phyloP scores from a whole-genome alignment of 345 rosid genomes.

The Bretschneidera sinensis region DNA sequence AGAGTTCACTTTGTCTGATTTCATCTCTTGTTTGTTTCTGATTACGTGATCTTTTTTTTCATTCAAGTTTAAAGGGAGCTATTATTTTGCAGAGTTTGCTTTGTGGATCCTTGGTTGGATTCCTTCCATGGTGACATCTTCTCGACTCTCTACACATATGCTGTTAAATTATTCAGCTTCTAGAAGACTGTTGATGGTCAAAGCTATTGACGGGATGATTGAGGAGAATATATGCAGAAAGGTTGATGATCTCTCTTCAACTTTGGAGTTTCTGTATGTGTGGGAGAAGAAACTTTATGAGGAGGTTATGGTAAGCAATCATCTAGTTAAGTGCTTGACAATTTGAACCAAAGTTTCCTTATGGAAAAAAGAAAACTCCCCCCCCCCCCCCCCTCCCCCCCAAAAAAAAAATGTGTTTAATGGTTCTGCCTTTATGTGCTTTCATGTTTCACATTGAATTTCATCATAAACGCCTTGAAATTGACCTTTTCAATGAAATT shows the following conservation, averaged over 20 bases:
- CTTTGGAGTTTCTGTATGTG: slow-evolving; percentile 21
- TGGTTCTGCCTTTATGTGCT: background rate
- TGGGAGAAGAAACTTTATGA: slow-evolving; percentile 23
- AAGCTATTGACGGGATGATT: background rate
- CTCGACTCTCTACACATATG: background rate
- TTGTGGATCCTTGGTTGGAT: background rate
- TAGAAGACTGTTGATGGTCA: slow-evolving; percentile 2
- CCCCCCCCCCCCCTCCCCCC: no score
- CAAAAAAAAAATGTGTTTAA: no score
- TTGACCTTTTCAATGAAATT: background rate
- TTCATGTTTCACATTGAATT: background rate
- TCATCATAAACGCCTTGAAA: background rate
- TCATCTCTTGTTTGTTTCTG: background rate
- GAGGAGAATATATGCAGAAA: background rate
- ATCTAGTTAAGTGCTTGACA: background rate
- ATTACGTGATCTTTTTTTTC: background rate
- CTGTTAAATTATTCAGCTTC: background rate
- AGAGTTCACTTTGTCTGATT: background rate
- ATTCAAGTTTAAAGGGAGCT: background rate
- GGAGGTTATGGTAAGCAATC: slow-evolving; percentile 14
- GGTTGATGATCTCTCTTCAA: slow-evolving; percentile 14
- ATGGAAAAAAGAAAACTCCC: no score
- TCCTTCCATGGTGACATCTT: background rate
- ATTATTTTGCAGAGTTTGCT: background rate
- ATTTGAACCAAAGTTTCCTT: no score